Evolutionary conservation across 306 rosid species (phyloP), one percentile per base, ranked within the genome.

Genomic region (Glycine tomentella): DNA sequence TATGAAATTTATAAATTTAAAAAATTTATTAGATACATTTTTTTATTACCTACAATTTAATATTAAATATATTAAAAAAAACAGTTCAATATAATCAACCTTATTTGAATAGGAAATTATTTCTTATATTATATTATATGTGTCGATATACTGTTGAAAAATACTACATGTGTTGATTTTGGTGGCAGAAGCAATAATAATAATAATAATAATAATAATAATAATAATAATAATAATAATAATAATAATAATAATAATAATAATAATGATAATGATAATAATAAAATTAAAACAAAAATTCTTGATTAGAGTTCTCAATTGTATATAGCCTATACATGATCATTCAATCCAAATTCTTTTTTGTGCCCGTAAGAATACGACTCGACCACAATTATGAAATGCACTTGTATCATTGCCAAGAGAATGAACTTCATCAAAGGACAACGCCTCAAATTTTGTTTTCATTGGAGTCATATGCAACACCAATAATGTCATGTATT

Each of bases 311-410:
- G 44, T 25, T 48, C 1, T 69, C 10, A 31, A 20, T 2, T 48
- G 58, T 69, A 25, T 25, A 49, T 20, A 6, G 6, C 7, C 20
- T 7, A 48, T 6, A n/a, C n/a, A 11, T 49, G 5, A 46, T 69
- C 17, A 69, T 48, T 48, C 0, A 49, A 25, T 69, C 17, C 11
- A 69, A 69, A 48, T 20, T 20, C 0, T 12, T 7, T 48, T 13
- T 25, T 50, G 9, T 3, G 45, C 0, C 48, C 20, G 2, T 9
- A 50, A 71, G 40, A 71, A 31, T 4, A 50, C 14, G 48, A 31
- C 0, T 71, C 12, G 2, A 31, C 46, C 61, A 3, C 75, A 71
- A 71, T 71, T 67, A 46, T 70, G 75, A 25, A 70, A 71, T 49
- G 75, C 75, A 25, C 31, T 36, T 51, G 4, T 50, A 71, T 51